Evolutionary conservation across 148 eudicot genomes (phyloP).

Genomic region (Chenopodium suecicum): DNA sequence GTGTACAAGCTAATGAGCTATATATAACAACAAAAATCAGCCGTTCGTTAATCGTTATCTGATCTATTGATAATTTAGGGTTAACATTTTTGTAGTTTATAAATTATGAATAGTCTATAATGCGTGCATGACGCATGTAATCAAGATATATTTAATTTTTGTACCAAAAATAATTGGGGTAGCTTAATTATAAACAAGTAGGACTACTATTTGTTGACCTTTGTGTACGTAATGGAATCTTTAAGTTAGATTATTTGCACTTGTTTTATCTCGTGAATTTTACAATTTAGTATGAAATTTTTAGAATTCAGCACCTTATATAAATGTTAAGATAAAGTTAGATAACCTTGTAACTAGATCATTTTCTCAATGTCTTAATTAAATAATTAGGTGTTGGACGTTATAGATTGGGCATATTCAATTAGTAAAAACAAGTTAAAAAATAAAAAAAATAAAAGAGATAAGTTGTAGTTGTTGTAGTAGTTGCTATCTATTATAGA

Average conservation of each 20-base stretch:
- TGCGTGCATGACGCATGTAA: conserved; percentile 1
- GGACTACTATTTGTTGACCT: neutral
- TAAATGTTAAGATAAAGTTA: neutral
- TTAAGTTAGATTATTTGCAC: neutral
- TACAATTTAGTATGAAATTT: neutral
- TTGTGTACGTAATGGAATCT: neutral
- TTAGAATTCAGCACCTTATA: neutral
- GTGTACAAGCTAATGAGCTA: neutral
- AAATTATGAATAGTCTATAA: conserved; percentile 6
- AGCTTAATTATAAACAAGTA: neutral
- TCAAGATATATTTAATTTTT: neutral
- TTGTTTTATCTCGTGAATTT: neutral
- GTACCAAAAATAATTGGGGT: neutral
- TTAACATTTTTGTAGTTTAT: neutral
- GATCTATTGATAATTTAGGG: conserved; percentile 3
- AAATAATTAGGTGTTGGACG: neutral
- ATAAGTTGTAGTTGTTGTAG: too few species aligned
- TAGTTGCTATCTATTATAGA: too few species aligned
- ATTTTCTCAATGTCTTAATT: neutral
- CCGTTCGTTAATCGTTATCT: conserved; percentile 25
- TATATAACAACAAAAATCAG: neutral
- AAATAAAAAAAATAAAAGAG: too few species aligned
- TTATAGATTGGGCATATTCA: neutral
- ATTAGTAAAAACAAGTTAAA: too few species aligned
- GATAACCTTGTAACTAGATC: neutral